These are phyloP conservation scores for Phytophthora foliorum DNA, from an alignment of 352 stramenopile genomes.

Conservation along the genomic window DNA sequence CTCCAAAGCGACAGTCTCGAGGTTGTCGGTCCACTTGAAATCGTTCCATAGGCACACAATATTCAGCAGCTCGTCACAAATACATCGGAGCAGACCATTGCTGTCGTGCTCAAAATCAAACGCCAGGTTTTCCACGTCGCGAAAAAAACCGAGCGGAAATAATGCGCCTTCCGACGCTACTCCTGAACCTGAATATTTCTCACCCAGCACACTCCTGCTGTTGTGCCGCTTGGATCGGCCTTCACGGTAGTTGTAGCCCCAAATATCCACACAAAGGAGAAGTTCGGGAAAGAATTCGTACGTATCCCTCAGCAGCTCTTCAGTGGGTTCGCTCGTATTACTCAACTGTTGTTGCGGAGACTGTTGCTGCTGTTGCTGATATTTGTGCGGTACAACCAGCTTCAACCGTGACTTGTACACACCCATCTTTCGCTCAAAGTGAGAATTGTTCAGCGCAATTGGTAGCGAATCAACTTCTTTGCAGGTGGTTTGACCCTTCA, in stretches of 20 bases:
- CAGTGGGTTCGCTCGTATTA: slow-evolving; percentile 30
- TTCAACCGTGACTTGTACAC: slow-evolving; percentile 79
- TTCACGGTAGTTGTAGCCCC: slow-evolving; percentile 62
- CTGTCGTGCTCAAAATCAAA: slow-evolving; percentile 78
- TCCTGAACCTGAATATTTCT: slow-evolving; percentile 5
- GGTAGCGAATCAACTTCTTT: slow-evolving; percentile 67
- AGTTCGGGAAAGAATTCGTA: slow-evolving; percentile 79
- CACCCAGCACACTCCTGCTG: slow-evolving; percentile 20
- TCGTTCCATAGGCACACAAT: slow-evolving; percentile 85
- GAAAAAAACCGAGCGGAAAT: slow-evolving; percentile 60
- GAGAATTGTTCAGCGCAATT: slow-evolving; percentile 73
- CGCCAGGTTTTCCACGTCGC: slow-evolving; percentile 44
- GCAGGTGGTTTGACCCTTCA: slow-evolving; percentile 59
- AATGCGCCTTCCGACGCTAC: slow-evolving; percentile 18
- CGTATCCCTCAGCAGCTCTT: slow-evolving; percentile 70
- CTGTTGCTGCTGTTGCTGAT: slow-evolving; percentile 38
- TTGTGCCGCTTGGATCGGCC: slow-evolving; percentile 34
- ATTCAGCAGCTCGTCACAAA: slow-evolving; percentile 80
- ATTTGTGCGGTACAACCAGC: slow-evolving; percentile 65
- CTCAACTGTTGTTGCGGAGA: slow-evolving; percentile 34
- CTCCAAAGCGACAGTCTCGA: slow-evolving; percentile 55
- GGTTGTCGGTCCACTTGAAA: slow-evolving; percentile 76
- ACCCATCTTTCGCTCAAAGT: slow-evolving; percentile 81
- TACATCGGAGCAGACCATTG: slow-evolving; percentile 64
- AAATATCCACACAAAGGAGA: slow-evolving; percentile 73